These are phyloP conservation scores for Sclerotinia sclerotiorum DNA, from an alignment of 2,329 filamentous ascomycete species.

Conservation along the genomic window DNA sequence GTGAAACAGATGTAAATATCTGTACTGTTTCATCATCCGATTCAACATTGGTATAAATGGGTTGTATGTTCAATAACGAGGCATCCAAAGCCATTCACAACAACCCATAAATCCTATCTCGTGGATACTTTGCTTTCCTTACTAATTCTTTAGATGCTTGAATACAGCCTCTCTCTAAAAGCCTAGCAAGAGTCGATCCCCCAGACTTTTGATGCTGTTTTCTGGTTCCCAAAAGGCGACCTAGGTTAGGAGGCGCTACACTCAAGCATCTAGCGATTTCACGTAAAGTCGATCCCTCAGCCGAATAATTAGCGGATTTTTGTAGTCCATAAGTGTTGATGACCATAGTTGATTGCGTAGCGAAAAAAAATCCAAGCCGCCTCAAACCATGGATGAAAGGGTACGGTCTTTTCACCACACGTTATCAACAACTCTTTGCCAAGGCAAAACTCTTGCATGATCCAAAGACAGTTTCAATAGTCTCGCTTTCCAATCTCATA, in stretches of 20 bases:
- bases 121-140: constrained; percentile 22
- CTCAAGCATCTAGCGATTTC: neutral
- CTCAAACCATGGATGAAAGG: constrained; percentile 14
- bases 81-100: constrained; percentile 21
- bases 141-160: neutral
- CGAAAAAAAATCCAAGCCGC: constrained; percentile 17
- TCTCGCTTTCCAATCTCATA: constrained; percentile 10
- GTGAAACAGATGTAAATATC: constrained; percentile 19
- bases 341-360: constrained; percentile 8
- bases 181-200: neutral
- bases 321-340: neutral
- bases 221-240: constrained; percentile 17
- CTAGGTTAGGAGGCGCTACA: neutral
- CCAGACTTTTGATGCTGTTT: constrained; percentile 16
- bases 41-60: constrained; percentile 15
- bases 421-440: constrained; percentile 20
- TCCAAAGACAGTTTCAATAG: constrained; percentile 26
- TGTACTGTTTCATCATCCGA: constrained; percentile 10
- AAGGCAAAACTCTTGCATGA: constrained; percentile 26
- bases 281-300: neutral
- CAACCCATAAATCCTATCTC: constrained; percentile 25
- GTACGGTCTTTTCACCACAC: constrained; percentile 14
- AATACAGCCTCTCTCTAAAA: constrained; percentile 16
- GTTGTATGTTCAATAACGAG: constrained; percentile 4
- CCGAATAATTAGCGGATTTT: neutral